Evolutionary conservation across 1,139 yeast species (phyloP).

Genomic region (Nematodospora anomalae): DNA sequence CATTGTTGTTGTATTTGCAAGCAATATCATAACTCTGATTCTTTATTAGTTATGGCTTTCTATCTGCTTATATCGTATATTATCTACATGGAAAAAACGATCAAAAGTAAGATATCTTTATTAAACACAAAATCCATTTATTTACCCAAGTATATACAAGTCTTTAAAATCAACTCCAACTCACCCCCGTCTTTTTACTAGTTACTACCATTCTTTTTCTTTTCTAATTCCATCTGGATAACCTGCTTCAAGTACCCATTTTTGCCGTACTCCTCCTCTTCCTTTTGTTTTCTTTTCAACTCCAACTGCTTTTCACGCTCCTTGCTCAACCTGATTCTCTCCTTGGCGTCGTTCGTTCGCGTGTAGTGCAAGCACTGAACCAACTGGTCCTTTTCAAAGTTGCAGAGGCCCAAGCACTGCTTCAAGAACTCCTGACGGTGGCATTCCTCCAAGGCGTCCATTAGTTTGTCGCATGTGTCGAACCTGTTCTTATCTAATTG

Average conservation of each 20-base stretch:
- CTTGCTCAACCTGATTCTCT: constrained; percentile 56
- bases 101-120: no score
- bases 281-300: constrained; percentile 56
- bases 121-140: no score
- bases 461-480: constrained; percentile 70
- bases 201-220: no score
- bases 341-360: constrained; percentile 65
- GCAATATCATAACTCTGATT: no score
- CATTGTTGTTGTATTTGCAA: no score
- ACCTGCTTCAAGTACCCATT: constrained; percentile 70
- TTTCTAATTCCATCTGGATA: constrained; percentile 37
- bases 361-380: constrained; percentile 78
- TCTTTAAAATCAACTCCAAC: no score
- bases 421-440: constrained; percentile 70
- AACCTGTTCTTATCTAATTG: constrained; percentile 48
- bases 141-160: no score
- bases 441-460: constrained; percentile 88
- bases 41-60: no score
- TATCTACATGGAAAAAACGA: no score
- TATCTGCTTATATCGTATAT: no score
- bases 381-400: constrained; percentile 78
- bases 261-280: constrained; percentile 82
- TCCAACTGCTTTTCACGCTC: constrained; percentile 57
- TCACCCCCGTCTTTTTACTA: no score
- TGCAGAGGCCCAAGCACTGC: constrained; percentile 83